Evolutionary conservation across 2,329 filamentous ascomycete genomes (phyloP).

Genomic region (Cladobotryum mycophilum): DNA sequence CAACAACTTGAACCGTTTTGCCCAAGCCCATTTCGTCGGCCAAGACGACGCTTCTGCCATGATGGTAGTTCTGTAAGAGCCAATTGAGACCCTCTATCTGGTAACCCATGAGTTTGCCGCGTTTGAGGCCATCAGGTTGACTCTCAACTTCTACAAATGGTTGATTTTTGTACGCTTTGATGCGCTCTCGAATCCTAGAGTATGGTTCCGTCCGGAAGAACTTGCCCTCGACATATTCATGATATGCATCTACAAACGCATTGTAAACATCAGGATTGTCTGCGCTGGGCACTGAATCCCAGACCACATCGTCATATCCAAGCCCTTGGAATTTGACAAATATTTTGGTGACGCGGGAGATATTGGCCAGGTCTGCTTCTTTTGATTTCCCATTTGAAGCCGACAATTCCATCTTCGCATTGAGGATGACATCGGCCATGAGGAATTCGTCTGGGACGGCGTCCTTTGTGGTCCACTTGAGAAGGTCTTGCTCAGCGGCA

Average conservation of each 20-base stretch:
- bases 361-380: conserved; percentile 63
- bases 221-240: conserved; percentile 75
- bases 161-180: conserved; percentile 59
- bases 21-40: conserved; percentile 98
- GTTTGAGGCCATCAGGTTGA: conserved; percentile 68
- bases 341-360: conserved; percentile 65
- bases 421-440: conserved; percentile 81
- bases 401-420: conserved; percentile 53
- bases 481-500: conserved; percentile 49
- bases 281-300: conserved; percentile 71
- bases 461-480: conserved; percentile 64
- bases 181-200: conserved; percentile 56
- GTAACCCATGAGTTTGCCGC: conserved; percentile 85
- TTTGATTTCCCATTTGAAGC: conserved; percentile 51
- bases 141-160: conserved; percentile 63
- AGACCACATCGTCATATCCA: conserved; percentile 82
- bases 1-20: conserved; percentile 91
- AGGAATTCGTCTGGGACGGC: conserved; percentile 85
- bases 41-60: conserved; percentile 76
- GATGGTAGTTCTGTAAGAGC: conserved; percentile 86
- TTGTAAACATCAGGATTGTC: conserved; percentile 62
- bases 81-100: conserved; percentile 92
- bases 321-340: conserved; percentile 91
- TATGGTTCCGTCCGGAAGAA: conserved; percentile 57
- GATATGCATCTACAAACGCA: conserved; percentile 77